Conservation (phyloP, 345 rosid genomes). For the Eutrema heterophyllum region DNA sequence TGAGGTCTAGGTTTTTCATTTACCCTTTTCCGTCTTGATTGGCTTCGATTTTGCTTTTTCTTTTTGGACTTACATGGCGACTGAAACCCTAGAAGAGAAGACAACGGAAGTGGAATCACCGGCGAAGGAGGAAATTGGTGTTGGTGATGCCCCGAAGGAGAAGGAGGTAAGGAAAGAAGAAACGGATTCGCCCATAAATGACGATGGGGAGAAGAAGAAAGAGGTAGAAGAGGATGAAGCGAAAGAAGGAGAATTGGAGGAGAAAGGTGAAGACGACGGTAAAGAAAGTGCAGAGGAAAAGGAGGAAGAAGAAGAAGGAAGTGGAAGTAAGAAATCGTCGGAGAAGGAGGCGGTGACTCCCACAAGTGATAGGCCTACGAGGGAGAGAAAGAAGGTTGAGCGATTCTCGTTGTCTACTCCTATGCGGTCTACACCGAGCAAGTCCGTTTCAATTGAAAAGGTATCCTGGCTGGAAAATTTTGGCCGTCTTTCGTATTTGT, state of each 20-base stretch:
- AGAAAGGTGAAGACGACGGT: conserved; percentile 15
- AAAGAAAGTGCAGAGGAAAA: conserved; percentile 12
- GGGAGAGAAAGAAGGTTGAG: conserved; percentile 89
- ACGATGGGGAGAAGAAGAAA: conserved; percentile 15
- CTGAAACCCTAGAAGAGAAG: conserved; percentile 63
- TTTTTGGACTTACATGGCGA: conserved; percentile 41
- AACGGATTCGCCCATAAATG: background rate
- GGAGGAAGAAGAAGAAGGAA: conserved; percentile 23
- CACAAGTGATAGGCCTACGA: conserved; percentile 65
- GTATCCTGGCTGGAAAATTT: conserved; percentile 21
- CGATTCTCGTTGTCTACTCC: conserved; percentile 69
- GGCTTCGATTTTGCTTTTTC: background rate
- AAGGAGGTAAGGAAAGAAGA: conserved; percentile 17
- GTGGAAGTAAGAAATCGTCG: conserved; percentile 30
- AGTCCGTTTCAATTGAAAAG: conserved; percentile 68
- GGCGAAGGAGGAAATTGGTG: conserved; percentile 14
- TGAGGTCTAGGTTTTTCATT: conserved; percentile 16
- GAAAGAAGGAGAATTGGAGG: background rate
- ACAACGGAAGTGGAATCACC: conserved; percentile 43
- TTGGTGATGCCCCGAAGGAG: background rate
- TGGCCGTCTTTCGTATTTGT: background rate
- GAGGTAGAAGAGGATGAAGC: conserved; percentile 17
- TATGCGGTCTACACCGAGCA: conserved; percentile 46
- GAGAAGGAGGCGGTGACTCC: conserved; percentile 49
- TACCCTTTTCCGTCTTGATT: background rate